Base-by-base conservation (phyloP, 495 filamentous ascomycete genomes). In the Jackrogersella minutella region DNA sequence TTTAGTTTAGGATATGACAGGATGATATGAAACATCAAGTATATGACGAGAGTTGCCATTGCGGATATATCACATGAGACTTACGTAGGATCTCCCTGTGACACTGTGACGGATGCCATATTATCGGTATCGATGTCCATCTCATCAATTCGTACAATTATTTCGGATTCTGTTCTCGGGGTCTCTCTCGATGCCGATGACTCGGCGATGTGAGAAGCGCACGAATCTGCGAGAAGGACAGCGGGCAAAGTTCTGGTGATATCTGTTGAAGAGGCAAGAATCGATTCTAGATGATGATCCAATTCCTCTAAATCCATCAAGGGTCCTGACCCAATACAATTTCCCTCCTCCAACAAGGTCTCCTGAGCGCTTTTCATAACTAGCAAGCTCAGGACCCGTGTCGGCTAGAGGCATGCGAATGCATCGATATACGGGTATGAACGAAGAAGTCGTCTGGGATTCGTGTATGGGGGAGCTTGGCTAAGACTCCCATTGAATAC, bases 351-450 rank as follows among this genome's bases (percentile, higher is more conserved):
- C 62, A 64, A 39, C 70, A 67, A 63, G 51, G 49, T 34, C 54
- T 41, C 53, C 62, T 61, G 66, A 61, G 54, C n/a, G 62, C 66
- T 66, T 60, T 59, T 74, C 72, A 74, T 74, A 64, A 47, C 64
- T 68, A 31, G 69, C 66, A 17, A 66, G 28, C 60, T 55, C 47
- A 68, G 69, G 57, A 62, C 31, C 66, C 61, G 66, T 58, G 50
- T 34, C 33, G 53, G 14, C 51, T 46, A 46, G 51, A 60, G 61
- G 49, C 40, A 44, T 47, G 40, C 53, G 60, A 26, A 70, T 55
- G 67, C 72, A 74, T 70, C 72, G 70, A 74, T 64, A 73, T 69
- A 71, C 30, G 64, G 31, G 57, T 70, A 64, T 68, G 60, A 66
- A 55, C 37, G 52, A 66, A 24, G 52, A 66, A 24, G 66, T 74